Percentiles rank a stretch among this genome's conserved stretches.
phyloP scores from a whole-genome alignment of 352 stramenopile genomes.

The Blastocystis sp. region DNA sequence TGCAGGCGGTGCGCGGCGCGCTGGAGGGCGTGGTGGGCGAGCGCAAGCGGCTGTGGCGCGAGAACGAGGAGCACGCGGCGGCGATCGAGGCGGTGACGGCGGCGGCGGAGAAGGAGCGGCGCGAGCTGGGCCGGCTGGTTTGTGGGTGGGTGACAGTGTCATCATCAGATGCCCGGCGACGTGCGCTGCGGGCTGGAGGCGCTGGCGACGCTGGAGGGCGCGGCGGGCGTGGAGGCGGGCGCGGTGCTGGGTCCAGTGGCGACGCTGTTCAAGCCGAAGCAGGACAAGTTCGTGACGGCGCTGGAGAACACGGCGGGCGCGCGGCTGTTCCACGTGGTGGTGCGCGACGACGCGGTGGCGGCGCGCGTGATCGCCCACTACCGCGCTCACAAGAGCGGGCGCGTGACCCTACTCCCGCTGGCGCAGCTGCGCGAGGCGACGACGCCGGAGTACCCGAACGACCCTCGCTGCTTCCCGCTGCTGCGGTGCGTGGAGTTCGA shows the following conservation, averaged over 20 bases:
- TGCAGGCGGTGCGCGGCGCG: constrained; percentile 69
- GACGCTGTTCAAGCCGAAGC: constrained; percentile 72
- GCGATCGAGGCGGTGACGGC: constrained; percentile 42
- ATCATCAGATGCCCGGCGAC: constrained; percentile 21
- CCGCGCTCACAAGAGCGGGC: constrained; percentile 86
- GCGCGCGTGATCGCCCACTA: constrained; percentile 87
- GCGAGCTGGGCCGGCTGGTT: constrained; percentile 69
- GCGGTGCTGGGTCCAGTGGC: constrained; percentile 20
- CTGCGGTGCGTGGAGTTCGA: constrained; percentile 77
- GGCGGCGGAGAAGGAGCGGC: constrained; percentile 49
- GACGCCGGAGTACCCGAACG: constrained; percentile 24
- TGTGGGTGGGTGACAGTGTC: not conserved
- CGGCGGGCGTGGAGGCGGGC: not conserved
- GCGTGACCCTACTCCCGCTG: constrained; percentile 94
- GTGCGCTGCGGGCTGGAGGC: constrained; percentile 14
- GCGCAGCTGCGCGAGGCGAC: constrained; percentile 74
- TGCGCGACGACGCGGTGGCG: constrained; percentile 93
- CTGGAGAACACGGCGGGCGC: constrained; percentile 90
- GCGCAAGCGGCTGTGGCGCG: constrained; percentile 40
- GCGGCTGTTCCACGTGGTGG: constrained; percentile 94
- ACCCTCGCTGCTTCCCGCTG: constrained; percentile 51
- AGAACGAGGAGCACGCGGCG: constrained; percentile 66
- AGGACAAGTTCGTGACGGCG: constrained; percentile 85
- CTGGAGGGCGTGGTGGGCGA: constrained; percentile 40
- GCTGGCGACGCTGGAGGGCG: not conserved